A percentile compares a stretch with the other conserved stretches of the same genome.
Conservation (phyloP, 2,329 filamentous ascomycete species). For the Monosporascus sp. region DNA sequence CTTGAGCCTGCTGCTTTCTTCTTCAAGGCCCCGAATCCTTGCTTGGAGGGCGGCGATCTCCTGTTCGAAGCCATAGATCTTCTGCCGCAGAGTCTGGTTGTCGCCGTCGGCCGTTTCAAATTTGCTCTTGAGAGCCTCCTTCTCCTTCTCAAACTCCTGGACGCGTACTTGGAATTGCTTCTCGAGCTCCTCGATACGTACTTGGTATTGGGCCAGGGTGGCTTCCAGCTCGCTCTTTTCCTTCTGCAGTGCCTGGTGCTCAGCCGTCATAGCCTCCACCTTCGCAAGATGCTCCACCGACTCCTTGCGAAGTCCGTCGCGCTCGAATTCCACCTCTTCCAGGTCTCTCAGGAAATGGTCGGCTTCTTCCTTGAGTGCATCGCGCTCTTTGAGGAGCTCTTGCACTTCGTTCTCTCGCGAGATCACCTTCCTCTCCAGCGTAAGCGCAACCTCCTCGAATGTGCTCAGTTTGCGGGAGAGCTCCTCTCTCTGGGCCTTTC, state of each 20-base stretch:
- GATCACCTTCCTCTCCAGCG: constrained; percentile 19
- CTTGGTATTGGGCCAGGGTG: constrained; percentile 1
- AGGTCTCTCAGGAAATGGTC: constrained; percentile 14
- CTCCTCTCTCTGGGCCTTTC: constrained; percentile 19
- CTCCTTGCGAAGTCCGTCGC: background rate
- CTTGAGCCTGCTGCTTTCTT: constrained; percentile 12
- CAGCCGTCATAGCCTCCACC: background rate
- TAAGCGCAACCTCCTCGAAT: constrained; percentile 15
- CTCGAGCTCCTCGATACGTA: constrained; percentile 7
- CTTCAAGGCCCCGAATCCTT: constrained; percentile 20
- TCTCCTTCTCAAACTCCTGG: constrained; percentile 22
- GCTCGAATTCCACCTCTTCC: constrained; percentile 7
- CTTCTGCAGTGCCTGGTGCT: constrained; percentile 9
- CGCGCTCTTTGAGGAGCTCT: constrained; percentile 17
- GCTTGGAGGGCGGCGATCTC: constrained; percentile 21
- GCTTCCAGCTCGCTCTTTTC: constrained; percentile 7
- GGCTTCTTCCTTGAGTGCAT: constrained; percentile 12
- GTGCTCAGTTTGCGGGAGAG: constrained; percentile 19
- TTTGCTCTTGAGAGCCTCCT: constrained; percentile 21
- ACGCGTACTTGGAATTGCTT: constrained; percentile 4
- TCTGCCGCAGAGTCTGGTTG: constrained; percentile 20
- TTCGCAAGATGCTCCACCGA: background rate
- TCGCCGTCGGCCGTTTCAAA: constrained; percentile 21
- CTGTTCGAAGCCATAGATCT: constrained; percentile 24
- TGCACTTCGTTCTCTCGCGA: constrained; percentile 23